These are phyloP conservation scores for Byssochlamys sp. DNA, from an alignment of 2,329 filamentous ascomycete species.

Conservation along the genomic window DNA sequence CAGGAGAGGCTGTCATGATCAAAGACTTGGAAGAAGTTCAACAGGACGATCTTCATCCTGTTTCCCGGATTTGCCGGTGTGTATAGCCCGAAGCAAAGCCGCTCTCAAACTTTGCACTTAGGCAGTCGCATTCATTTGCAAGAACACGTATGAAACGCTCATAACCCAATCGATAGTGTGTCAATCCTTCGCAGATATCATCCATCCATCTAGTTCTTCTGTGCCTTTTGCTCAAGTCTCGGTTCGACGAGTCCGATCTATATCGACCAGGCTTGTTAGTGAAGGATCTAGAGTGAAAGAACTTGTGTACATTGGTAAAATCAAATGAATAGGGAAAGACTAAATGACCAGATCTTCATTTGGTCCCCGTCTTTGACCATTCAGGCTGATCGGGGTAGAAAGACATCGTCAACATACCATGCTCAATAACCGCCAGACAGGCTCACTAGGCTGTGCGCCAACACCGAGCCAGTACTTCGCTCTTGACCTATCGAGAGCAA, in stretches of 20 bases:
- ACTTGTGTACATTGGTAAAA: background rate
- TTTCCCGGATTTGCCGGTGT: background rate
- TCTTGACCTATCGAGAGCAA: conserved; percentile 70
- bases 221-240: conserved; percentile 9
- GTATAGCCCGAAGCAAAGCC: background rate
- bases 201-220: conserved; percentile 34
- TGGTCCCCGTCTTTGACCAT: background rate
- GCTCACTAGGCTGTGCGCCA: conserved; percentile 85
- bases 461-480: conserved; percentile 96
- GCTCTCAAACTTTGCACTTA: background rate
- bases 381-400: background rate
- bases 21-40: background rate
- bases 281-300: background rate
- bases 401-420: conserved; percentile 51
- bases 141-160: background rate
- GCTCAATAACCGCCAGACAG: conserved; percentile 73
- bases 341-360: background rate
- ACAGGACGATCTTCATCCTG: background rate
- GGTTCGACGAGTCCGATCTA: conserved; percentile 28
- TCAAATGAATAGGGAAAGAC: background rate
- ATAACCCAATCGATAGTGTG: background rate
- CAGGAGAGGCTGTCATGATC: background rate
- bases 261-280: background rate
- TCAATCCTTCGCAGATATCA: conserved; percentile 33
- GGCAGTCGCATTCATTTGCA: background rate